Evolutionary conservation across 139 green algal species (phyloP).

Genomic region (Volvox reticuliferus): DNA sequence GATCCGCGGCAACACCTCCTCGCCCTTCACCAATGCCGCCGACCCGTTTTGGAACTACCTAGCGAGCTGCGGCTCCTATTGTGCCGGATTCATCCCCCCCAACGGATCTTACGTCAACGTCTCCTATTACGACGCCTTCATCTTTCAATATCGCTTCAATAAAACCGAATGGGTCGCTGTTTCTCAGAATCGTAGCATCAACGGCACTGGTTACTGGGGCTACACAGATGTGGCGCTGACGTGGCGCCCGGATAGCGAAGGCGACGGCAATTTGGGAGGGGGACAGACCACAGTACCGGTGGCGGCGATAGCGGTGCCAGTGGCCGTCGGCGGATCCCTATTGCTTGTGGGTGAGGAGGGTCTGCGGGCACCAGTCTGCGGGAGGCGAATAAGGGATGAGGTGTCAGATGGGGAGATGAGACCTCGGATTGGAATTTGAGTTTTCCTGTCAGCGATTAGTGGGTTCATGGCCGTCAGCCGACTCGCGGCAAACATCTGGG

Average conservation of each 20-base stretch:
- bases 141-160: slow-evolving; percentile 37
- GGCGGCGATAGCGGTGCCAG: slow-evolving; percentile 41
- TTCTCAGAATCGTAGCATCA: slow-evolving; percentile 46
- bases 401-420: no score
- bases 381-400: no score
- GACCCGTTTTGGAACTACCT: slow-evolving; percentile 49
- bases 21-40: slow-evolving; percentile 32
- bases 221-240: slow-evolving; percentile 45
- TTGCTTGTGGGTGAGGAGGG: slow-evolving; percentile 12
- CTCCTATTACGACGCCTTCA: slow-evolving; percentile 45
- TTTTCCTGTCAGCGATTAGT: no score
- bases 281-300: no score
- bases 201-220: slow-evolving; percentile 35
- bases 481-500: no score
- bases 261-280: background rate
- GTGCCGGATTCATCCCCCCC: slow-evolving; percentile 32
- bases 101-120: background rate
- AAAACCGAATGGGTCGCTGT: slow-evolving; percentile 45
- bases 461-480: no score
- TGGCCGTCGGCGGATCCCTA: slow-evolving; percentile 25
- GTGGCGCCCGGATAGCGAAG: slow-evolving; percentile 1
- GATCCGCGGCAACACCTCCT: slow-evolving; percentile 41
- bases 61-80: background rate
- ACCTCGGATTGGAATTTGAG: no score
- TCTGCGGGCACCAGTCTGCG: no score